A percentile compares a stretch with the other conserved stretches of the same genome.
Evolutionary conservation across 2,329 filamentous ascomycete species (phyloP).

Genomic region (Orbilia javanica): DNA sequence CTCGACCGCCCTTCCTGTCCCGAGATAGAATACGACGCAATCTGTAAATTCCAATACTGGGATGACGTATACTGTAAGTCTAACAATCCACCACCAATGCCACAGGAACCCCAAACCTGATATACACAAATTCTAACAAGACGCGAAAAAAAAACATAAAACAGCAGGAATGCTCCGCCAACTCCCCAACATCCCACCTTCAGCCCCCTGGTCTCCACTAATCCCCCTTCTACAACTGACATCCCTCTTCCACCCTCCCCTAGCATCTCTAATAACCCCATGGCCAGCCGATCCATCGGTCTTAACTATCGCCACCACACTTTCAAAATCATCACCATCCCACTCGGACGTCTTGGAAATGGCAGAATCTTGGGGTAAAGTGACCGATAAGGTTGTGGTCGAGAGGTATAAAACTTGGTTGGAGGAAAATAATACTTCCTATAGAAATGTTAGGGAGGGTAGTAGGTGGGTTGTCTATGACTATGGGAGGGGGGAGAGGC

Average conservation of each 20-base stretch:
- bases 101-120: too few relatives aligned
- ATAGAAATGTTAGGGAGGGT: conserved; percentile 30
- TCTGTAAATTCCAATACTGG: conserved; percentile 42
- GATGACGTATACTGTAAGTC: conserved; percentile 49
- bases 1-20: conserved; percentile 22
- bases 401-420: conserved; percentile 34
- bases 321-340: neutral
- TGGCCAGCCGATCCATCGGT: conserved; percentile 43
- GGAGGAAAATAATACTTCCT: conserved; percentile 21
- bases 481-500: neutral
- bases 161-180: conserved; percentile 49
- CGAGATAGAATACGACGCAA: conserved; percentile 30
- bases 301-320: conserved; percentile 15
- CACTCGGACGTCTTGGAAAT: conserved; percentile 11
- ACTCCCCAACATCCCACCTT: conserved; percentile 31
- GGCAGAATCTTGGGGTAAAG: conserved; percentile 26
- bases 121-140: too few relatives aligned
- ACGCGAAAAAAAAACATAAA: neutral
- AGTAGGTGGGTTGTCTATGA: conserved; percentile 54
- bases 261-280: neutral
- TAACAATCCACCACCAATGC: too few relatives aligned
- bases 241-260: conserved; percentile 31
- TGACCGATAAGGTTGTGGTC: neutral
- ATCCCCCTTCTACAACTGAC: conserved; percentile 44
- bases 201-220: conserved; percentile 42